phyloP scores from a whole-genome alignment of 1,284 basidiomycete species.

The Gomphus sp. region DNA sequence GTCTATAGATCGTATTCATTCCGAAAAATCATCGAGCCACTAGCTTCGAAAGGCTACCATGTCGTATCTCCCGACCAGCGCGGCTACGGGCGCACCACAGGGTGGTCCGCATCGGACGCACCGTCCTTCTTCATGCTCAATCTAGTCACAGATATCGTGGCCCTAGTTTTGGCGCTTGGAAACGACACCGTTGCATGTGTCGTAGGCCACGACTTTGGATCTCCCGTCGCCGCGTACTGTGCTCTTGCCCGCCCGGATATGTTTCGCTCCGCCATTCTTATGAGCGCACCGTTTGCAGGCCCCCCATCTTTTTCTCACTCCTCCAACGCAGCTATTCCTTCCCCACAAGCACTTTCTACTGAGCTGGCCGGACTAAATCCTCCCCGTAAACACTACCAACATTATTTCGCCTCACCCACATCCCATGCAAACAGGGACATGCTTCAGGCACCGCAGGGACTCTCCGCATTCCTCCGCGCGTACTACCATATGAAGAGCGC shows the following conservation, averaged over 20 bases:
- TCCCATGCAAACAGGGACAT: constrained; percentile 5
- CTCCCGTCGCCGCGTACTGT: constrained; percentile 40
- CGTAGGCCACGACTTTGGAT: constrained; percentile 55
- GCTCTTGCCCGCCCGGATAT: constrained; percentile 46
- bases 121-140: constrained; percentile 40
- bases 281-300: constrained; percentile 49
- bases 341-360: constrained; percentile 10
- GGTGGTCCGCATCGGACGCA: constrained; percentile 31
- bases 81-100: constrained; percentile 25
- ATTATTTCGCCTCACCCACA: constrained; percentile 35
- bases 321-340: constrained; percentile 10
- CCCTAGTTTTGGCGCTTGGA: constrained; percentile 42
- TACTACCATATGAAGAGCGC: constrained; percentile 56
- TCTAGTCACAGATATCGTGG: constrained; percentile 40
- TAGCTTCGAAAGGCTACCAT: constrained; percentile 27
- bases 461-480: constrained; percentile 42
- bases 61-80: constrained; percentile 28
- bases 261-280: constrained; percentile 45
- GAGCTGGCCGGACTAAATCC: constrained; percentile 33
- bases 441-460: constrained; percentile 27
- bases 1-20: constrained; percentile 39
- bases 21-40: constrained; percentile 45
- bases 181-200: constrained; percentile 36
- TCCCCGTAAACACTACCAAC: constrained; percentile 49
- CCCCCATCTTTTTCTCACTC: constrained; percentile 24